Percentiles rank a stretch among this genome's conserved stretches.
Evolutionary conservation across 352 stramenopile genomes (phyloP).

Genomic region (Phytophthora multivora): DNA sequence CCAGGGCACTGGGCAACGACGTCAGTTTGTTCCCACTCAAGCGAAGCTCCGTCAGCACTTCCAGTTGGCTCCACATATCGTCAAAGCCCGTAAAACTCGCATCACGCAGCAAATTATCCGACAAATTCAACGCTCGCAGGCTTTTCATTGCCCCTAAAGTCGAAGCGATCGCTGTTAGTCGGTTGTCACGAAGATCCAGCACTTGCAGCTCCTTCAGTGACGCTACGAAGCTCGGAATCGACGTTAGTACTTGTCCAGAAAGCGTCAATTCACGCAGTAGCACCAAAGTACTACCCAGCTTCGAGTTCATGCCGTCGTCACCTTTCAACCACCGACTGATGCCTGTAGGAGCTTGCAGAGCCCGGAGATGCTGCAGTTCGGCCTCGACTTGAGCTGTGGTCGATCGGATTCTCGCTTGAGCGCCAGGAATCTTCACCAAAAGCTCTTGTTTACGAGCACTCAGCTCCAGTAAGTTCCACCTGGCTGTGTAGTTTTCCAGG

Average conservation of each 20-base stretch:
- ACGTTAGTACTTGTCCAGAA: slow-evolving; percentile 15
- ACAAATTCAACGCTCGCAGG: slow-evolving; percentile 40
- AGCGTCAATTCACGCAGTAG: slow-evolving; percentile 18
- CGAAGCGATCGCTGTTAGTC: slow-evolving; percentile 20
- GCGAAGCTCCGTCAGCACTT: slow-evolving; percentile 13
- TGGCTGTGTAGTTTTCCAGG: slow-evolving; percentile 42
- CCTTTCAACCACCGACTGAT: slow-evolving; percentile 30
- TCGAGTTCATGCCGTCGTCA: slow-evolving; percentile 14
- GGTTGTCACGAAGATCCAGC: slow-evolving; percentile 40
- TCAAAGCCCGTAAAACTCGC: slow-evolving; percentile 29
- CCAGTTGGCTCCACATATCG: slow-evolving; percentile 23
- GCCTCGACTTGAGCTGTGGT: slow-evolving; percentile 12
- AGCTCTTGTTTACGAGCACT: slow-evolving; percentile 33
- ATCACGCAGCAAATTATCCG: slow-evolving; percentile 44
- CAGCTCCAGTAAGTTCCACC: slow-evolving; percentile 22
- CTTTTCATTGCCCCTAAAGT: slow-evolving; percentile 21
- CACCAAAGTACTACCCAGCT: slow-evolving; percentile 16
- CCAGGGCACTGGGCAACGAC: slow-evolving; percentile 13
- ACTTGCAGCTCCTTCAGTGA: slow-evolving; percentile 29
- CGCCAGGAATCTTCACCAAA: slow-evolving; percentile 27
- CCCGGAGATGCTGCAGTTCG: slow-evolving; percentile 28
- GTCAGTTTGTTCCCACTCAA: slow-evolving; percentile 31
- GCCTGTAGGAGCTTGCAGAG: slow-evolving; percentile 23
- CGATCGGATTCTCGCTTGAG: slow-evolving; percentile 27
- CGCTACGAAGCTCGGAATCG: slow-evolving; percentile 24